Conservation (phyloP, 2,329 filamentous ascomycete species). For the Pestalotiopsis sp. region DNA sequence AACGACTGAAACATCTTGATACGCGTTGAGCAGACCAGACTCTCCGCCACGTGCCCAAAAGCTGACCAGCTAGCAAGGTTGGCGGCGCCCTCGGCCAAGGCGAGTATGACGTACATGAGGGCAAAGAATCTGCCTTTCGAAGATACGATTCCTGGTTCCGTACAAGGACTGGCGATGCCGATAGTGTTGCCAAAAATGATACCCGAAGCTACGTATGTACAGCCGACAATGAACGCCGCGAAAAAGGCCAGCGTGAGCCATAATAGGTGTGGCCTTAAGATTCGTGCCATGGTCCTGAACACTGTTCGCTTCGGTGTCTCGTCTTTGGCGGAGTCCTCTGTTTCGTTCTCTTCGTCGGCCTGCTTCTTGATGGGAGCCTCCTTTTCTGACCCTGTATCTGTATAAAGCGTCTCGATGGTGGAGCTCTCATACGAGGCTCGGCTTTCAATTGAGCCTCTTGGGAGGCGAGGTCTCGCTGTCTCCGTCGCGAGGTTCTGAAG, state of each 20-base stretch:
- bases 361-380: background rate
- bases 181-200: slow-evolving; percentile 65
- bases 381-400: background rate
- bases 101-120: slow-evolving; percentile 63
- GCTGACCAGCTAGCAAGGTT: slow-evolving; percentile 58
- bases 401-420: slow-evolving; percentile 23
- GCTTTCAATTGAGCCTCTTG: slow-evolving; percentile 25
- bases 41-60: slow-evolving; percentile 60
- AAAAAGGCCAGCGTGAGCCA: background rate
- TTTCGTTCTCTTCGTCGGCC: background rate
- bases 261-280: background rate
- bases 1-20: slow-evolving; percentile 58
- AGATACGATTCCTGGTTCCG: slow-evolving; percentile 47
- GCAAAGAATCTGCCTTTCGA: slow-evolving; percentile 55
- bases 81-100: slow-evolving; percentile 60
- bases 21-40: slow-evolving; percentile 57
- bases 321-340: background rate
- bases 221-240: slow-evolving; percentile 55
- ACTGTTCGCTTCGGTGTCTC: background rate
- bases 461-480: background rate
- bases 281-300: background rate
- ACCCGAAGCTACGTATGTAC: slow-evolving; percentile 58
- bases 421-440: slow-evolving; percentile 35
- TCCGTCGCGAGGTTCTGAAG: slow-evolving; percentile 57
- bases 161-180: slow-evolving; percentile 57